phyloP scores from a whole-genome alignment of 768 basidiomycete genomes.

The Phylloporus arenicola region DNA sequence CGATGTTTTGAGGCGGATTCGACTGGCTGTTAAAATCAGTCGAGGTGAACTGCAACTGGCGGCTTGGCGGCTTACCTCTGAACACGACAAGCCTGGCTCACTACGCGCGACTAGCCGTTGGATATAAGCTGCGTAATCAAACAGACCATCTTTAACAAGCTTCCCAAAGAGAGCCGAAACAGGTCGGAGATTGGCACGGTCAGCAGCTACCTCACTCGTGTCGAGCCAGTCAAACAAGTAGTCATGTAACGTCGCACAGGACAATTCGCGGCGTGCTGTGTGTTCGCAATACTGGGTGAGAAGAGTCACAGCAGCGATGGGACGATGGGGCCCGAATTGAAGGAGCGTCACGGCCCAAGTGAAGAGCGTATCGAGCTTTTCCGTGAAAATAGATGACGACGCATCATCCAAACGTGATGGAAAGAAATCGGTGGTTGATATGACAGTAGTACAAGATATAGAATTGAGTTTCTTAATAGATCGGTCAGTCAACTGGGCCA shows the following conservation, averaged over 20 bases:
- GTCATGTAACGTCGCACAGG: constrained; percentile 63
- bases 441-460: constrained; percentile 59
- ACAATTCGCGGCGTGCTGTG: constrained; percentile 58
- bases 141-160: constrained; percentile 62
- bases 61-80: constrained; percentile 38
- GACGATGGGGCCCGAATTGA: constrained; percentile 79
- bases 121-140: constrained; percentile 70
- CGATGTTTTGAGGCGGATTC: constrained; percentile 54
- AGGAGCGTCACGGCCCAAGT: constrained; percentile 78
- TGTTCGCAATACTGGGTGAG: constrained; percentile 59
- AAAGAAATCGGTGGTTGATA: constrained; percentile 57
- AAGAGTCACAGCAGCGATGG: constrained; percentile 68
- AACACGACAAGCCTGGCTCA: constrained; percentile 52
- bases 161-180: constrained; percentile 68
- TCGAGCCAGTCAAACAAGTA: constrained; percentile 81
- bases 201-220: constrained; percentile 53
- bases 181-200: constrained; percentile 49
- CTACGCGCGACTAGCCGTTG: constrained; percentile 79
- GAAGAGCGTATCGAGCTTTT: constrained; percentile 67
- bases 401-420: constrained; percentile 33
- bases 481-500: background rate
- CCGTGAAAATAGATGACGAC: constrained; percentile 44
- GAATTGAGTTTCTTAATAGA: constrained; percentile 65
- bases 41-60: background rate
- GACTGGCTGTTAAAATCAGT: constrained; percentile 3